Base-by-base conservation (phyloP, 2,329 filamentous ascomycete genomes). In the Chrysosporium keratinophilum region DNA sequence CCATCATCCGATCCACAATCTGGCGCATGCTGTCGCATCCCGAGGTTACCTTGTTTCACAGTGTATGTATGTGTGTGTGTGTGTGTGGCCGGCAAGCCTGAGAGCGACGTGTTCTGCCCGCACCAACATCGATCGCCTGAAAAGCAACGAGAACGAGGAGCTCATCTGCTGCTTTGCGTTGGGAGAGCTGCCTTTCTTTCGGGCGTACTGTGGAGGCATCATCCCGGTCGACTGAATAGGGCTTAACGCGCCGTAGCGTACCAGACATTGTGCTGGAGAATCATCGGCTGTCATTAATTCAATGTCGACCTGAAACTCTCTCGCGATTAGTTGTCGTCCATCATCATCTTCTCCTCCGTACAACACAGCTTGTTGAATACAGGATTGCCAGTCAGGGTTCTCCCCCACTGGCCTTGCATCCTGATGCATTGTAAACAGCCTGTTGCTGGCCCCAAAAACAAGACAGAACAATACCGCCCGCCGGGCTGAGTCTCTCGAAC, bases 31-130 rank as follows among this genome's bases (percentile, higher is more conserved):
- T 52, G 48, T 47, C 41, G 41, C 45, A 47, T 55, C 48, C 56
- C 56, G 56, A 57, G 53, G 56, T 50, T 57, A 56, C 54, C 50
- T 53, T 34, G 20, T 54, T 42, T 43, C 45, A 40, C 40, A 33
- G 44, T 46, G 31, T 31, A 31, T 11, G n/a, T 17, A 28, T 12
- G 15, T 15, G 39, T 9, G 19, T 15, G 39, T 15, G 1, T 41
- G 9, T 41, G 19, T 28, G 23, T 28, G 23, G 23, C 23, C 41
- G 41, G 50, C n/a, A 40, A 40, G 37, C 37, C 10, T 17, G 14
- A 37, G 11, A 7, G 28, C 43, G 43, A 43, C 20, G 49, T 15
- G 40, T 51, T 34, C 39, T 33, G 41, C 23, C 23, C 23, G 23
- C 23, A 3, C 23, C 23, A 28, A 28, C 23, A n/a, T n/a, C n/a